Evolutionary conservation across 2,329 filamentous ascomycete species (phyloP), one percentile per base, ranked within the genome.

Genomic region (Claviceps sp.): DNA sequence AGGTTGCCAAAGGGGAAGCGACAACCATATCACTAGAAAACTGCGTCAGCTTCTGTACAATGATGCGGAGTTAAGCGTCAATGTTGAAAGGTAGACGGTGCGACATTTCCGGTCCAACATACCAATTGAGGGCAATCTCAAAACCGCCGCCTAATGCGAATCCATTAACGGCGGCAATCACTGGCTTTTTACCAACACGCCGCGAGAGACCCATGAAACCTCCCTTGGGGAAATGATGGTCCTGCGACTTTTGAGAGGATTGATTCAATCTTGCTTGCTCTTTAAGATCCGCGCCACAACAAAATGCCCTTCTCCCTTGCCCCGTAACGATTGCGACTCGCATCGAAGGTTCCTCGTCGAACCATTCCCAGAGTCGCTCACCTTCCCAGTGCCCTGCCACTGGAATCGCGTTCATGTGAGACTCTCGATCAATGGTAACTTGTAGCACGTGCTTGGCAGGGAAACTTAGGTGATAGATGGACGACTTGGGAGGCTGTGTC

Each of bases 131-230:
- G 8, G 72, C 70, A 57, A 78, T 75, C 63, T 81, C 77, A 56
- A 78, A 79, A 0, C 77, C 78, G 4, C 77, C 78, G 0, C 78
- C 78, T 47, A 78, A 65, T 1, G 76, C 75, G 54, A 74, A 71
- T 0, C 78, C 78, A 62, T 81, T 81, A 3, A 80, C 75, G 2
- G 78, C 78, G 8, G 76, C 77, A 60, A 81, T 77, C 46, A 81
- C 70, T 1, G 78, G 78, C 63, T 81, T 81, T 67, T 78, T 81
- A 0, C 81, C 80, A 13, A 64, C 63, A 13, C 81, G 68, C 42
- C 75, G 67, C 42, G 74, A 78, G 14, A 84, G 61, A 0, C 77
- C 80, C 52, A 55, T 60, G 51, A 64, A 64, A 0, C 79, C 79
- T 1, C 65, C 65, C 1, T 67, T 52, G 1, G 75, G 74, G 55